Evolutionary conservation across 768 basidiomycete species (phyloP).

Genomic region (Tricholoma furcatifolium): DNA sequence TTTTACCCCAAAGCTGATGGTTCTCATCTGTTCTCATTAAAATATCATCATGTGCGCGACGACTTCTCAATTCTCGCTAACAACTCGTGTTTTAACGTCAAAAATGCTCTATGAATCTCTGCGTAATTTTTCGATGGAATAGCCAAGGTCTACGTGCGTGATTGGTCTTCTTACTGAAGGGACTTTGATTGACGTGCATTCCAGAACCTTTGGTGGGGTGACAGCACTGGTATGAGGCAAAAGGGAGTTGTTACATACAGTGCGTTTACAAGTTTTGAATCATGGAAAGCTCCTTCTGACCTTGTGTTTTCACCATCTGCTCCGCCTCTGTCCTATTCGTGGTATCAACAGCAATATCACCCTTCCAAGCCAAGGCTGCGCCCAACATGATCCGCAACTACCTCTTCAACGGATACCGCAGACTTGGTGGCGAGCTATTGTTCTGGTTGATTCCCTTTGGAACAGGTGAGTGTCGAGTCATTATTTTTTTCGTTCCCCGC

Average conservation of each 20-base stretch:
- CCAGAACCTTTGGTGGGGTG: slow-evolving; percentile 93
- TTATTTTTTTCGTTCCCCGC: neutral
- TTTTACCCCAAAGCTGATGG: slow-evolving; percentile 2
- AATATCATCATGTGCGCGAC: neutral
- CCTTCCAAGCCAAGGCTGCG: slow-evolving; percentile 73
- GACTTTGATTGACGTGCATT: slow-evolving; percentile 1
- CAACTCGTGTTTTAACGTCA: neutral
- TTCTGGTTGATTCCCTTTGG: slow-evolving; percentile 82
- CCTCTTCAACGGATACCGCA: slow-evolving; percentile 84
- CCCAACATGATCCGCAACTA: slow-evolving; percentile 71
- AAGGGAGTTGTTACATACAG: slow-evolving; percentile 82
- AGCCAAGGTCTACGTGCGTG: slow-evolving; percentile 85
- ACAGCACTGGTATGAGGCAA: slow-evolving; percentile 57
- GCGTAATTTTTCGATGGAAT: neutral
- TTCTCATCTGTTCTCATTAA: neutral
- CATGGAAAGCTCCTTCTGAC: neutral
- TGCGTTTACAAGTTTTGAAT: slow-evolving; percentile 40
- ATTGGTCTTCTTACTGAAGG: neutral
- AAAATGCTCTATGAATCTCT: neutral
- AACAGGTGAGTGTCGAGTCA: slow-evolving; percentile 53
- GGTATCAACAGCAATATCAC: slow-evolving; percentile 69
- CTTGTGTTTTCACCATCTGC: neutral
- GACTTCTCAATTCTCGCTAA: neutral
- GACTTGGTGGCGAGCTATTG: slow-evolving; percentile 68
- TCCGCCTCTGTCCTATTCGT: neutral